Percentiles rank a stretch among this genome's conserved stretches.
Conservation (phyloP, 768 basidiomycete genomes). For the Termitomyces titanicus region DNA sequence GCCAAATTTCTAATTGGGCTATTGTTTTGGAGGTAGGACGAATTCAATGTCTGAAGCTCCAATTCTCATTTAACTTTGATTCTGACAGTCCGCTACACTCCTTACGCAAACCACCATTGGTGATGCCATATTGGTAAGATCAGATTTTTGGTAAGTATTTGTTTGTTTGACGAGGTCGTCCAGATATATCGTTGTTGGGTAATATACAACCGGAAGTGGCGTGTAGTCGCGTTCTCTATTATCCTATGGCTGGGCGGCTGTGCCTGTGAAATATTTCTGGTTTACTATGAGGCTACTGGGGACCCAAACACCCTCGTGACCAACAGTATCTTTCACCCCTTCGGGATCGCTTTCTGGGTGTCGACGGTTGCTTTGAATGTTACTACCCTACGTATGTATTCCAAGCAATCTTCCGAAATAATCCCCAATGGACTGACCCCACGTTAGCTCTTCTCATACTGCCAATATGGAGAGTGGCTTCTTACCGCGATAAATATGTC, state of each 20-base stretch:
- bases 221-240: not conserved
- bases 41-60: not conserved
- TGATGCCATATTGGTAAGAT: too few relatives aligned
- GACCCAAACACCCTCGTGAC: conserved; percentile 6
- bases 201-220: not conserved
- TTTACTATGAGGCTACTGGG: conserved; percentile 8
- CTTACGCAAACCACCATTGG: too few relatives aligned
- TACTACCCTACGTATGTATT: conserved; percentile 7
- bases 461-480: too few relatives aligned
- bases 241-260: conserved; percentile 7
- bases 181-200: too few relatives aligned
- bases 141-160: too few relatives aligned
- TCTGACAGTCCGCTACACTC: too few relatives aligned
- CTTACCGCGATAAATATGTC: not conserved
- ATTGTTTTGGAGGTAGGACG: conserved; percentile 9
- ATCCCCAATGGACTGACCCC: too few relatives aligned
- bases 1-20: conserved; percentile 10
- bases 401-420: not conserved
- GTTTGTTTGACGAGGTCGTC: too few relatives aligned
- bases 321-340: conserved; percentile 1
- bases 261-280: not conserved
- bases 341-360: conserved; percentile 11
- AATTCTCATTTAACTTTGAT: too few relatives aligned
- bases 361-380: conserved; percentile 12
- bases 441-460: conserved; percentile 4